Evolutionary conservation across 2,329 filamentous ascomycete genomes (phyloP), one percentile per base, ranked within the genome.

Genomic region (Juglanconis oblonga): DNA sequence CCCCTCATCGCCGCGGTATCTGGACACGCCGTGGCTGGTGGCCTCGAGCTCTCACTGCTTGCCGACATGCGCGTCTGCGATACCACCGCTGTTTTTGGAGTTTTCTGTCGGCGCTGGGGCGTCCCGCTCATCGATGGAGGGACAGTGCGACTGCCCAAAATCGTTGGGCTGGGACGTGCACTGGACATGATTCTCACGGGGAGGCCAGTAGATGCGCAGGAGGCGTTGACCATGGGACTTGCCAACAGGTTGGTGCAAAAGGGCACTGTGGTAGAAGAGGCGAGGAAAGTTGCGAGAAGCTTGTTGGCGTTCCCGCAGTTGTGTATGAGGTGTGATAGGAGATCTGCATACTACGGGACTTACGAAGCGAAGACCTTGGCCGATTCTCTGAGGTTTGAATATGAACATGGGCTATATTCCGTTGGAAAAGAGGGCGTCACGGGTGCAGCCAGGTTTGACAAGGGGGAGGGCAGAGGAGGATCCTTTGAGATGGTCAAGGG

Each of bases 141-240:
- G 1, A 84, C 81, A 0, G 80, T 84, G 0, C 76, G 82, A 1
- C 68, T 84, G 5, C 80, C 79, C 59, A 74, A 74, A 1, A 73
- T 83, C 49, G 69, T 85, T 29, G 82, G 83, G 0, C 71, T 85
- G 1, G 80, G 81, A 0, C 67, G 80, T 3, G 82, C 83, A 0
- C 62, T 85, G 57, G 83, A 85, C 67, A 80, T 85, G 77, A 82
- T 85, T 14, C 70, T 86, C 5, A 85, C 83, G 0, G 82, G 83
- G 0, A 70, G 81, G 1, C 65, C 75, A 0, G 79, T 85, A 0
- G 64, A 62, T 0, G 81, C 82, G 0, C 65, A 74, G 17, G 81
- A 86, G 64, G 82, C 82, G 0, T 64, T 82, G 33, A 53, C 67
- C 1, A 81, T 84, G 72, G 82, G 81, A 0, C 71, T 85, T 7